Percentiles rank a stretch among this genome's conserved stretches.
Evolutionary conservation across 2,329 filamentous ascomycete species (phyloP).

Genomic region (Aspergillus pseudoviridinutans): DNA sequence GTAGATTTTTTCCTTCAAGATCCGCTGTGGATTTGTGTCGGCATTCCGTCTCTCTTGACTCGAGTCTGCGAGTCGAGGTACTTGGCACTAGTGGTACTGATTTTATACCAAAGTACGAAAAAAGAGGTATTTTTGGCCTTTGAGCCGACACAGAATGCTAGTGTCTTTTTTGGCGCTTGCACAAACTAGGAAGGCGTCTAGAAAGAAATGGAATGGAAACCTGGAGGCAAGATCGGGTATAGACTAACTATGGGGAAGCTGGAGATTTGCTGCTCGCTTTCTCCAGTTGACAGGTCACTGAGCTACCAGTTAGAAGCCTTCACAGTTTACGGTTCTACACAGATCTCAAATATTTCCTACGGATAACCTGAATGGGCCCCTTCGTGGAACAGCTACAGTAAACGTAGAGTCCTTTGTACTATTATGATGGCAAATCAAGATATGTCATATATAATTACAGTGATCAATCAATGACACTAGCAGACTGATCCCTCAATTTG

Average conservation of each 20-base stretch:
- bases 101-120: not conserved
- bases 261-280: not conserved
- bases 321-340: not conserved
- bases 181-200: not conserved
- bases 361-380: not conserved
- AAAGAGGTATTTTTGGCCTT: not conserved
- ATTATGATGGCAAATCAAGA: not conserved
- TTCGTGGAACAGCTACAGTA: not conserved
- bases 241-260: not conserved
- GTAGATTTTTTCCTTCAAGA: constrained; percentile 5
- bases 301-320: not conserved
- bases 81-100: not conserved
- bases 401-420: not conserved
- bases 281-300: not conserved
- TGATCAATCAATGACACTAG: not conserved
- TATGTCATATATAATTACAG: not conserved
- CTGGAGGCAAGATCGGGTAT: not conserved
- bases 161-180: not conserved
- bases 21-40: constrained; percentile 18
- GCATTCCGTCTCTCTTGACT: not conserved
- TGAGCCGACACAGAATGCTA: not conserved
- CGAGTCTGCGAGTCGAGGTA: not conserved
- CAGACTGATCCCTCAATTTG: not conserved
- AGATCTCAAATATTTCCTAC: not conserved
- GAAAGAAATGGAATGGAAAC: not conserved